A percentile compares a stretch with the other conserved stretches of the same genome.
Evolutionary conservation across 768 basidiomycete genomes (phyloP).

Genomic region (Russula emetica): DNA sequence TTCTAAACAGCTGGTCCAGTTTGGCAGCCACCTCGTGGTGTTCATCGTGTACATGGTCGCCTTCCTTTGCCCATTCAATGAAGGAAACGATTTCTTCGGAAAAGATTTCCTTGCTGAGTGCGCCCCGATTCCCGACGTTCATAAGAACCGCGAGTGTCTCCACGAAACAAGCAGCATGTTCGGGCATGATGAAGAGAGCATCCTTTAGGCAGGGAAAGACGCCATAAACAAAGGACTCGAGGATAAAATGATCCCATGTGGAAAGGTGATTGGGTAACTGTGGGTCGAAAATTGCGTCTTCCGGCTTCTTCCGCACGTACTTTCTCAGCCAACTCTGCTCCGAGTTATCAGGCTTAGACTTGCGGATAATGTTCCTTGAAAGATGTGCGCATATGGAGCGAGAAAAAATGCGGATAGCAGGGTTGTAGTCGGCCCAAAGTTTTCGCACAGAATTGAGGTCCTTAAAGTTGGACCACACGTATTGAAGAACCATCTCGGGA

Average conservation of each 20-base stretch:
- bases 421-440: not conserved
- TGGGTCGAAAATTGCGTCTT: not conserved
- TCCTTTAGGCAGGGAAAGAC: not conserved
- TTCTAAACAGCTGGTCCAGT: too few relatives aligned
- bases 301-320: too few relatives aligned
- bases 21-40: too few relatives aligned
- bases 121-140: not conserved
- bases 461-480: not conserved
- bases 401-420: too few relatives aligned
- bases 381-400: slow-evolving; percentile 1
- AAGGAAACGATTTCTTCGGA: too few relatives aligned
- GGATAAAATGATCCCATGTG: not conserved
- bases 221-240: not conserved
- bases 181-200: too few relatives aligned
- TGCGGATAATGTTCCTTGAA: too few relatives aligned
- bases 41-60: too few relatives aligned
- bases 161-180: not conserved
- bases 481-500: not conserved
- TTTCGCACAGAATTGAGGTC: not conserved
- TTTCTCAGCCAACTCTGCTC: too few relatives aligned
- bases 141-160: slow-evolving; percentile 14
- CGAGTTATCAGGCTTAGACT: too few relatives aligned
- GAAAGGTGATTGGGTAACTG: not conserved
- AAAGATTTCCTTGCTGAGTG: not conserved
- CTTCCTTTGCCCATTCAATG: too few relatives aligned